phyloP scores from a whole-genome alignment of 2,329 filamentous ascomycete species.

The Didymella keratinophila region DNA sequence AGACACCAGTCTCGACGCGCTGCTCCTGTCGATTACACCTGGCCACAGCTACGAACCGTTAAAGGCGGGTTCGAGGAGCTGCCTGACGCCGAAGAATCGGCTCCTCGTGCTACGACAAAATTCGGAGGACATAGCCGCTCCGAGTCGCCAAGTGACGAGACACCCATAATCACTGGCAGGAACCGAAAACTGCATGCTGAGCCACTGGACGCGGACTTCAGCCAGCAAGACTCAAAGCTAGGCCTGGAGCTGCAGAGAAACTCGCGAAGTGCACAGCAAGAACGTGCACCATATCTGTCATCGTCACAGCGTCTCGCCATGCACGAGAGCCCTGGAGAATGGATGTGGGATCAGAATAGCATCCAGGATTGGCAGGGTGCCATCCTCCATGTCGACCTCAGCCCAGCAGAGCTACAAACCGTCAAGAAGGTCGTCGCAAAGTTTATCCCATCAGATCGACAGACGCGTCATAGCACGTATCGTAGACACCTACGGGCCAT shows the following conservation, averaged over 20 bases:
- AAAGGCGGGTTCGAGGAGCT: conserved; percentile 16
- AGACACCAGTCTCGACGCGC: conserved; percentile 34
- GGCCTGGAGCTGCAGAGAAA: conserved; percentile 18
- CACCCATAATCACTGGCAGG: conserved; percentile 15
- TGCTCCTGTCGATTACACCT: conserved; percentile 40
- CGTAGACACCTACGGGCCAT: conserved; percentile 35
- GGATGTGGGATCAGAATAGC: conserved; percentile 36
- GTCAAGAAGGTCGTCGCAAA: conserved; percentile 30
- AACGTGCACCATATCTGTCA: conserved; percentile 40
- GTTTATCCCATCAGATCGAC: conserved; percentile 7
- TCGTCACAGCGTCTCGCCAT: conserved; percentile 31
- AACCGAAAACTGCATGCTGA: conserved; percentile 28
- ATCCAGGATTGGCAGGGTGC: conserved; percentile 41
- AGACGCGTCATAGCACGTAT: conserved; percentile 23
- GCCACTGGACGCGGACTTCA: conserved; percentile 31
- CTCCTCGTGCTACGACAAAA: background rate
- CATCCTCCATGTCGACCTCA: conserved; percentile 47
- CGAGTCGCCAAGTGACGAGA: conserved; percentile 26
- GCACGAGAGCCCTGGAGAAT: conserved; percentile 18
- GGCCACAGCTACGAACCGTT: conserved; percentile 26
- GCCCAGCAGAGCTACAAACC: conserved; percentile 32
- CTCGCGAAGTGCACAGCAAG: background rate
- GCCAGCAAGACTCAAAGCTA: conserved; percentile 32
- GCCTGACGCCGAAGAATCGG: conserved; percentile 2
- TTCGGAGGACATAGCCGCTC: conserved; percentile 6